Evolutionary conservation across 176 grass and related monocot genomes (phyloP), one percentile per base, ranked within the genome.

Genomic region (Zea mays): DNA sequence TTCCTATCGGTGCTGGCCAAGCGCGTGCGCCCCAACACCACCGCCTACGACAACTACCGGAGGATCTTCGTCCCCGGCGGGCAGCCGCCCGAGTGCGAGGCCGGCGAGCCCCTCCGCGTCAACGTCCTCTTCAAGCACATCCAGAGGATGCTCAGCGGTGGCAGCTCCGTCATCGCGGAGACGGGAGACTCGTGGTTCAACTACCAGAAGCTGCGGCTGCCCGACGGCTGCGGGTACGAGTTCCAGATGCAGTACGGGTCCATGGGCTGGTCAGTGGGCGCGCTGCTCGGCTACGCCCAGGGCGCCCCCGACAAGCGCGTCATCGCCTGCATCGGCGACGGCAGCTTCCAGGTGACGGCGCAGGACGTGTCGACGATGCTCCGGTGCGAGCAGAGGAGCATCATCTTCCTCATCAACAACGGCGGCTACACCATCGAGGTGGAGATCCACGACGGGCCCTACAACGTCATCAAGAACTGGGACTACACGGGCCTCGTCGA

Each of bases 391-490:
- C 93, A 96, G 71, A 80, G 66, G 5, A 85, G 71, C 82, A 90
- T 96, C 73, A 96, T 92, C 79, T 96, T 96, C 85, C 90, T 96
- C 14, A 84, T 96, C 76, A 96, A 92, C 85, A 96, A 96, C 27
- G 93, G 93, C n/a, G 93, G 93, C 1, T 96, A 96, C 90, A 96
- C 90, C 17, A 96, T 90, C 15, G 93, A 96, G 83, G 93, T 88
- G 27, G 90, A 86, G 85, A 92, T 96, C 81, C 93, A 96, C 57
- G 90, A 96, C 41, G 93, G 87, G 5, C 93, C 90, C 0, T 96
- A 96, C 87, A 96, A 96, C 62, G 87, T 96, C n/a, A 96, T 96
- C 82, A 96, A 96, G 79, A 92, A 96, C 85, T 96, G 93, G 90
- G 69, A 96, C 87, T 96, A 96, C 67, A 83, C 89, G 0, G 93